Evolutionary conservation across 2,329 filamentous ascomycete genomes (phyloP), one percentile per base, ranked within the genome.

Genomic region (Hypoxylon sp.): DNA sequence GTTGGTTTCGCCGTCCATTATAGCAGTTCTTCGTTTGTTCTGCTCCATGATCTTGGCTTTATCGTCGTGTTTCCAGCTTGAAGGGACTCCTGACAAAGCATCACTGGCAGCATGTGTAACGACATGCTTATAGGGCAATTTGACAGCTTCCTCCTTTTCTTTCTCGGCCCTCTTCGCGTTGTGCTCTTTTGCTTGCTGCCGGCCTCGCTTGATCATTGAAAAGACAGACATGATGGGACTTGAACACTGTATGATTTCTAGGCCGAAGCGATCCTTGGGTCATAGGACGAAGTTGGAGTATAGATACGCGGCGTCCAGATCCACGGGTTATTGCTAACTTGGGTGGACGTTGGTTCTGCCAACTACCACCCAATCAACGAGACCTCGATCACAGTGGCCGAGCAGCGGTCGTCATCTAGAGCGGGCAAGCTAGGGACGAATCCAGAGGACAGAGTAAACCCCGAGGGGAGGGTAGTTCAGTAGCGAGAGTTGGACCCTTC

Each of bases 61-160:
- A 70, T 88, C 85, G 11, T 81, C 80, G 6, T 80, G 73, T 65
- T 82, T 83, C 82, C 83, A 88, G 69, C 81, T 83, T 1, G 84
- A 80, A 8, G 87, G 87, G 2, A 85, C 86, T 31, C 84, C 85
- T 21, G 83, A 80, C 47, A 89, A 78, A 47, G 88, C 87, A 77
- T 91, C 88, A 11, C 82, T 75, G 50, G 86, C 87, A 29, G 88
- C 88, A 74, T 91, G 89, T 13, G 82, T 89, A n/a, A 88, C 87
- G 19, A 88, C 78, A 74, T 91, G 88, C 57, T 80, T 85, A 77
- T 91, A 90, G 11, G 85, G 82, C n/a, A 79, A 68, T 58, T 82
- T 81, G 39, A 78, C 74, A 19, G 76, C 56, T 67, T 83, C 82
- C 46, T 79, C 75, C 56, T 85, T 83, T 42, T 82, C 78, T 72